These are phyloP conservation scores for Ophiostoma pallidulum DNA, from an alignment of 2,329 filamentous ascomycete genomes.

Conservation along the genomic window DNA sequence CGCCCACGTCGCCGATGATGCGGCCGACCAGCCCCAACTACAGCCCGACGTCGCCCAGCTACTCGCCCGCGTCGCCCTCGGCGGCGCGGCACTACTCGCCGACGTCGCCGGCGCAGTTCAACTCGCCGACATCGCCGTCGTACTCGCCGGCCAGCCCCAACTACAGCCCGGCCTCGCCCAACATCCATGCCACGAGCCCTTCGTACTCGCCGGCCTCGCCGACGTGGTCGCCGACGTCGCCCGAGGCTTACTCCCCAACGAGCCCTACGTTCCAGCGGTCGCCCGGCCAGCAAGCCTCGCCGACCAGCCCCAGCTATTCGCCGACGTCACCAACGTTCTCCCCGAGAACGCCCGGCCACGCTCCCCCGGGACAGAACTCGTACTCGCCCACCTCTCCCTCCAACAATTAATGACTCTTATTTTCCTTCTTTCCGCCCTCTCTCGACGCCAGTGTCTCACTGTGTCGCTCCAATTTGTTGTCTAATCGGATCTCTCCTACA, in stretches of 20 bases:
- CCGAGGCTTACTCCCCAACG: conserved; percentile 52
- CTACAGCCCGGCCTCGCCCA: conserved; percentile 61
- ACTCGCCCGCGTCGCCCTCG: conserved; percentile 52
- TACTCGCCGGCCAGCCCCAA: conserved; percentile 63
- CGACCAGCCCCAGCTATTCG: conserved; percentile 62
- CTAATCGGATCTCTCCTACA: too few species aligned
- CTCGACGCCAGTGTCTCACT: not conserved
- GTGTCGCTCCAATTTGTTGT: too few species aligned
- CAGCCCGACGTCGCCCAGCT: conserved; percentile 56
- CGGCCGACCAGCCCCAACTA: conserved; percentile 49
- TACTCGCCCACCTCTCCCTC: conserved; percentile 33
- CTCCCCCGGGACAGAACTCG: conserved; percentile 26
- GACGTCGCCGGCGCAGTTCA: conserved; percentile 65
- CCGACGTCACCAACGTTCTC: conserved; percentile 47
- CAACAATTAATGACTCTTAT: conserved; percentile 21
- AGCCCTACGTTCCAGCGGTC: conserved; percentile 51
- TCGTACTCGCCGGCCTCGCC: conserved; percentile 62
- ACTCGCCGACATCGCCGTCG: conserved; percentile 63
- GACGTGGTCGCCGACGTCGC: conserved; percentile 69
- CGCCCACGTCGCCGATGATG: conserved; percentile 51
- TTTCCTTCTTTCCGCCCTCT: not conserved
- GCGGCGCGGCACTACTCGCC: conserved; percentile 50
- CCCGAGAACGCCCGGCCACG: conserved; percentile 34
- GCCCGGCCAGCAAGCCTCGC: conserved; percentile 46
- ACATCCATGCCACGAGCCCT: conserved; percentile 45